These are phyloP conservation scores for Candida sonorensis DNA, from an alignment of 805 yeast genomes.

Conservation along the genomic window DNA sequence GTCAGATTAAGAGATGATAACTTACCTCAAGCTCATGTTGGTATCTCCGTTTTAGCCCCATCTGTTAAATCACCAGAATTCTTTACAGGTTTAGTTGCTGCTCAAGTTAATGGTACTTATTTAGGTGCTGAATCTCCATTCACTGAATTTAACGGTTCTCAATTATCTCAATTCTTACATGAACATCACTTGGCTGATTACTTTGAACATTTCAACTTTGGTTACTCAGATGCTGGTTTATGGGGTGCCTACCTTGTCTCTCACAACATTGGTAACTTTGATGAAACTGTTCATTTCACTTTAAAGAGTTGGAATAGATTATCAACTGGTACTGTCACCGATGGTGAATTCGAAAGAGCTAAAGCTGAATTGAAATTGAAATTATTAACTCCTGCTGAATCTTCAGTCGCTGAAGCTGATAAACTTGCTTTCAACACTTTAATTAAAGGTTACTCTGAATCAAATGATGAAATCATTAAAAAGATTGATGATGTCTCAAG, in stretches of 20 bases:
- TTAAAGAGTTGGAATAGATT: slow-evolving; percentile 86
- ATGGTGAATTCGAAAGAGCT: slow-evolving; percentile 73
- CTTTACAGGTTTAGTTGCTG: slow-evolving; percentile 68
- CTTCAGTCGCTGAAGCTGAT: slow-evolving; percentile 35
- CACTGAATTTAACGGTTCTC: slow-evolving; percentile 56
- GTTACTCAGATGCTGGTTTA: slow-evolving; percentile 73
- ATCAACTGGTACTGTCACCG: slow-evolving; percentile 60
- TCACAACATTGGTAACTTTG: slow-evolving; percentile 52
- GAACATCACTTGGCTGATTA: slow-evolving; percentile 70
- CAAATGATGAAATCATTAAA: slow-evolving; percentile 51
- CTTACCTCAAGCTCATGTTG: slow-evolving; percentile 69
- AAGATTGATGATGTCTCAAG: slow-evolving; percentile 59
- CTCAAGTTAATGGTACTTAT: slow-evolving; percentile 52
- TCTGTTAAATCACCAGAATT: slow-evolving; percentile 54
- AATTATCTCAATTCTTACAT: slow-evolving; percentile 60
- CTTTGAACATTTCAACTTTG: slow-evolving; percentile 63
- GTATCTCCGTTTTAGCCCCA: slow-evolving; percentile 74
- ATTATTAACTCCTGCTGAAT: slow-evolving; percentile 45
- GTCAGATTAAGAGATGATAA: slow-evolving; percentile 87
- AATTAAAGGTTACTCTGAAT: slow-evolving; percentile 54
- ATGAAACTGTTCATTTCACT: slow-evolving; percentile 75
- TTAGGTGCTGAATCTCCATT: slow-evolving; percentile 47
- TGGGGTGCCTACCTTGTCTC: slow-evolving; percentile 76
- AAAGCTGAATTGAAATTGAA: slow-evolving; percentile 64
- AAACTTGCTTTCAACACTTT: slow-evolving; percentile 56